phyloP scores from a whole-genome alignment of 345 rosid genomes.

The Aegle marmelos region DNA sequence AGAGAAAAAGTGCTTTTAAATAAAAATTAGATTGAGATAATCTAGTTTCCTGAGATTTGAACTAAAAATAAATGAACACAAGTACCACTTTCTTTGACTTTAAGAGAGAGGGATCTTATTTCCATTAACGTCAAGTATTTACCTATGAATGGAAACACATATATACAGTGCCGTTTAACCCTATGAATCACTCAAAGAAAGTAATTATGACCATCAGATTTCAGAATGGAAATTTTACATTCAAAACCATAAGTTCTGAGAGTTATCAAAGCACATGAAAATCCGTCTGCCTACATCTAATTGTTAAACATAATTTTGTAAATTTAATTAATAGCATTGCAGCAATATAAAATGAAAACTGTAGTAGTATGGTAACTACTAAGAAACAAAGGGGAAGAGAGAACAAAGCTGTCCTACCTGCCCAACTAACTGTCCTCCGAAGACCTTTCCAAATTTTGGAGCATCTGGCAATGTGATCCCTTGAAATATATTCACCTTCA shows the following conservation, averaged over 20 bases:
- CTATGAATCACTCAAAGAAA: neutral
- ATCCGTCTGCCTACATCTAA: neutral
- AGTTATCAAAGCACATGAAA: neutral
- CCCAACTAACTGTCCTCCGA: slow-evolving; percentile 93
- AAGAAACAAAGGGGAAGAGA: neutral
- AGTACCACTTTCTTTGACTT: neutral
- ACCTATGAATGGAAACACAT: neutral
- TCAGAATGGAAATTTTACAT: neutral
- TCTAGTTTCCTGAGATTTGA: neutral
- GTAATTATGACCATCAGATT: neutral
- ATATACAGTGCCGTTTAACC: neutral
- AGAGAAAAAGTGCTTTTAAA: neutral
- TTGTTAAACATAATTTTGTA: neutral
- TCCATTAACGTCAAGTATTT: neutral
- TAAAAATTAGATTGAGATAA: neutral
- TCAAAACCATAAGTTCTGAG: neutral
- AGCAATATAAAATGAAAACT: neutral
- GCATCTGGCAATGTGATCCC: slow-evolving; percentile 90
- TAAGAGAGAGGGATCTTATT: neutral
- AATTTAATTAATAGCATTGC: neutral
- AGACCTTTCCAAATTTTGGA: slow-evolving; percentile 85
- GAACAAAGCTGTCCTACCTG: slow-evolving; percentile 49
- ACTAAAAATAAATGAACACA: neutral
- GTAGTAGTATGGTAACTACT: neutral
- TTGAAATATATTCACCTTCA: slow-evolving; percentile 78